Base-by-base conservation (phyloP, 768 basidiomycete species). In the Mycena galericulata region DNA sequence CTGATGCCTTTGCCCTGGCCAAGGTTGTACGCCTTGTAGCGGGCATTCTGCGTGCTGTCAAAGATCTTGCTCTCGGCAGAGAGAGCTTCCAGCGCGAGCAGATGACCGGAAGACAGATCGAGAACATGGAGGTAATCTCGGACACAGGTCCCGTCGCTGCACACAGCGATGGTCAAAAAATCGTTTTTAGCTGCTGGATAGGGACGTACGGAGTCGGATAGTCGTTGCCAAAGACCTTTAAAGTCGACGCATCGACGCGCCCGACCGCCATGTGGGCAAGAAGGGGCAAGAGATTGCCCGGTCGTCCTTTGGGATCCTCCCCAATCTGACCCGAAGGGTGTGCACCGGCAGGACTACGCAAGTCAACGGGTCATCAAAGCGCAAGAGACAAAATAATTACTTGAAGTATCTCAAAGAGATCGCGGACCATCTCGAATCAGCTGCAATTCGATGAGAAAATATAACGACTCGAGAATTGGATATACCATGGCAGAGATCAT, bases 391-490 rank as follows among this genome's bases (percentile, higher is more conserved):
- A 17, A 17, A 49, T 27, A 77, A 86, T 77, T 72, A 94, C 93
- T 99, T 99, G 92, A 99, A 99, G 82, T 99, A 99, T 62, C 98
- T 88, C 70, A 99, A 84, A 49, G 94, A 94, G 75, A 98, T 88
- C 0, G 90, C 94, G 40, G 89, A 84, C 94, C 94, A 97, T 71
- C 81, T 84, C 69, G 84, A 77, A 74, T 94, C 88, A 63, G 95
- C 93, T 93, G 78, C 51, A 62, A 26, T n/a, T n/a, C 38, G 34
- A 60, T 75, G 30, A 46, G 46, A 27, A 62, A 46, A 73, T n/a
- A 69, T 69, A 45, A 54, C 66, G 47, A 61, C 47, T 55, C 38
- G 62, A 54, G 40, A 43, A 36, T 50, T 34, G 4, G 12, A 61
- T 89, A 54, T 77, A 92, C 92, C 87, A 73, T 90, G 86, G 78